Evolutionary conservation across 176 grass and related monocot species (phyloP), one percentile per base, ranked within the genome.

Genomic region (Lolium perenne): DNA sequence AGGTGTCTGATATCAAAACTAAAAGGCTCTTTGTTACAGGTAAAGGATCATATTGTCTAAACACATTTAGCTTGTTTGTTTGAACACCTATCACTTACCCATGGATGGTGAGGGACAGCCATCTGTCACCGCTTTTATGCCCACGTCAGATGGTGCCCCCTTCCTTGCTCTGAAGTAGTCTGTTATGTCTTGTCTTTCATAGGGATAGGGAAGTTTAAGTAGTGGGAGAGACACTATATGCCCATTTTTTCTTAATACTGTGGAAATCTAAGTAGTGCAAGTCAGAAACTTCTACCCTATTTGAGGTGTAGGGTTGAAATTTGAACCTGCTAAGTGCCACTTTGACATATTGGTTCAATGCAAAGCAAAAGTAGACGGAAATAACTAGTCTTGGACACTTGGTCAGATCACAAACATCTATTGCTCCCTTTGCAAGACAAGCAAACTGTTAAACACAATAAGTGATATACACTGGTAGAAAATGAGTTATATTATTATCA

Each of bases 11-110:
- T 76, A 76, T 95, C 29, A 98, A 90, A 89, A 95, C 91, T 46
- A 98, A 95, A 94, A 91, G 95, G 81, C 90, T 98, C 67, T 98
- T 98, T 86, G 91, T 98, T 64, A 98, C 93, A 75, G 93, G 95
- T 97, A 85, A 93, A 69, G 8, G 62, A 40, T 45, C 61, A 17
- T 62, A 56, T 46, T 45, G 10, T 59, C 2, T 15, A 70, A 62
- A 74, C 59, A 45, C 6, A 55, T 72, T 84, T 23, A 75, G 22
- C 47, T 79, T 47, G 29, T 80, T 85, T 84, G 6, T 69, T 84
- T 84, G n/a, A 76, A 78, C 63, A 91, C 77, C 22, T 66, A 74
- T 45, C 13, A 68, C 41, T 74, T 78, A 38, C 29, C 13, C 10
- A 13, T 63, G 76, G 61, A 76, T 20, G n/a, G 23, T 84, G 18